Conservation (phyloP, 2,329 filamentous ascomycete species). For the Stagonosporopsis vannaccii region DNA sequence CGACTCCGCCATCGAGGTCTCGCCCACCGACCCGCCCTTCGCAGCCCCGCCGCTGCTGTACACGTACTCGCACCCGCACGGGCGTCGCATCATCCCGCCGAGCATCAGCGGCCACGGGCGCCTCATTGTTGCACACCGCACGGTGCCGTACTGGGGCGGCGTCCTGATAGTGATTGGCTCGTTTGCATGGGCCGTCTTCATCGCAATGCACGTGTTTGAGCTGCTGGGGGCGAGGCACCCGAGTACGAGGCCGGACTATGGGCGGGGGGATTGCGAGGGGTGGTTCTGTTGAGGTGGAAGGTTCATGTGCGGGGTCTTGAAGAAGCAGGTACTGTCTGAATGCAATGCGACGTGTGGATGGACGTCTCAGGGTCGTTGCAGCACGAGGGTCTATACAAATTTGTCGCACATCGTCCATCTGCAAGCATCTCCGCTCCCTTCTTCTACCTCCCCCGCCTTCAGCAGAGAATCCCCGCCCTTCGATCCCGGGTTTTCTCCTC, state of each 20-base stretch:
- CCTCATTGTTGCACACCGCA: conserved; percentile 27
- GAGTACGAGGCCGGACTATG: conserved; percentile 2
- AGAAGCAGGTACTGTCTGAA: not conserved
- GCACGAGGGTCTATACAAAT: too few relatives aligned
- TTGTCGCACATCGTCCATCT: not conserved
- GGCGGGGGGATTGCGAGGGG: conserved; percentile 6
- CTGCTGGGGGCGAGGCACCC: conserved; percentile 21
- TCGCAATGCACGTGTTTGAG: conserved; percentile 24
- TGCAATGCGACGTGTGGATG: too few relatives aligned
- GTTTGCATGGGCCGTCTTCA: conserved; percentile 32
- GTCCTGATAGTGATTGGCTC: conserved; percentile 22
- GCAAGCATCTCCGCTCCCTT: not conserved
- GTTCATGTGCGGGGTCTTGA: not conserved
- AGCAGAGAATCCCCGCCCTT: conserved; percentile 58
- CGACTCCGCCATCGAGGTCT: conserved; percentile 24
- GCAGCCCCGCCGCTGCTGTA: conserved; percentile 17
- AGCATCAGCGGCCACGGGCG: conserved; percentile 33
- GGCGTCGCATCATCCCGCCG: conserved; percentile 33
- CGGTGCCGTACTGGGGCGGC: conserved; percentile 30
- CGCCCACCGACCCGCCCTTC: conserved; percentile 9
- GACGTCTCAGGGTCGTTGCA: too few relatives aligned
- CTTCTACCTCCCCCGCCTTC: conserved; percentile 44
- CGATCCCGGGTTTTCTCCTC: too few relatives aligned
- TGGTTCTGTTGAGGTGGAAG: conserved; percentile 9
- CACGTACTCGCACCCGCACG: conserved; percentile 20